These are phyloP conservation scores for Carex scoparia DNA, from an alignment of 176 grass and related monocot species.

Conservation along the genomic window DNA sequence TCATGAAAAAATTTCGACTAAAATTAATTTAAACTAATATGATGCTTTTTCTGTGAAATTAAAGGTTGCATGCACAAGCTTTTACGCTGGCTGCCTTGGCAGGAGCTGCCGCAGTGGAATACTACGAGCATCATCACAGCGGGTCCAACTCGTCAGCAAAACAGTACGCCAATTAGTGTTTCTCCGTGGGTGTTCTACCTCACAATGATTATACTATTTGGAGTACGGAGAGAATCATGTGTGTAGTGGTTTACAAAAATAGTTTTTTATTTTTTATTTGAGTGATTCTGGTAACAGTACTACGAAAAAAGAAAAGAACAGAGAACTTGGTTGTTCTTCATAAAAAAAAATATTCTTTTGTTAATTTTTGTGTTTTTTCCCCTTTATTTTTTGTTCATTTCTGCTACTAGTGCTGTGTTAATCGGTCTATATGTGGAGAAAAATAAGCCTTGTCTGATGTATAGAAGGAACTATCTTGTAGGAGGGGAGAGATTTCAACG, in stretches of 20 bases:
- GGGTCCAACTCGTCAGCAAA: slow-evolving; percentile 63
- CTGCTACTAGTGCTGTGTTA: not conserved
- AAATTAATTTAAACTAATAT: not conserved
- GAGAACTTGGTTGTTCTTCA: not conserved
- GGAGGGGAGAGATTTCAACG: too few species aligned
- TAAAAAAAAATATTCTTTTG: not conserved
- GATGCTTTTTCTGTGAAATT: not conserved
- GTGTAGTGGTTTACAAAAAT: not conserved
- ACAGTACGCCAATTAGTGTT: slow-evolving; percentile 56
- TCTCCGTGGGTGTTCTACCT: slow-evolving; percentile 18
- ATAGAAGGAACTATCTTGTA: too few species aligned
- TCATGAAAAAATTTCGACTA: not conserved
- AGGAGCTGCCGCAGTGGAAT: slow-evolving; percentile 72
- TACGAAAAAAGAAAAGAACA: not conserved
- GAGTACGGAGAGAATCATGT: not conserved
- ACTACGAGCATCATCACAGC: slow-evolving; percentile 67
- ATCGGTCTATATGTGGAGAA: not conserved
- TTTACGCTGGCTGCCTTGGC: slow-evolving; percentile 79
- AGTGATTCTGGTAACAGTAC: not conserved
- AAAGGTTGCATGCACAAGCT: slow-evolving; percentile 90
- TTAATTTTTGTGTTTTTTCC: not conserved
- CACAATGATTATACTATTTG: slow-evolving; percentile 40
- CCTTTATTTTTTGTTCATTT: not conserved
- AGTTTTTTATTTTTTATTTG: not conserved
- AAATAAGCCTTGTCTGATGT: too few species aligned